phyloP scores from a whole-genome alignment of 306 rosid genomes.

The Potentilla sterilis region DNA sequence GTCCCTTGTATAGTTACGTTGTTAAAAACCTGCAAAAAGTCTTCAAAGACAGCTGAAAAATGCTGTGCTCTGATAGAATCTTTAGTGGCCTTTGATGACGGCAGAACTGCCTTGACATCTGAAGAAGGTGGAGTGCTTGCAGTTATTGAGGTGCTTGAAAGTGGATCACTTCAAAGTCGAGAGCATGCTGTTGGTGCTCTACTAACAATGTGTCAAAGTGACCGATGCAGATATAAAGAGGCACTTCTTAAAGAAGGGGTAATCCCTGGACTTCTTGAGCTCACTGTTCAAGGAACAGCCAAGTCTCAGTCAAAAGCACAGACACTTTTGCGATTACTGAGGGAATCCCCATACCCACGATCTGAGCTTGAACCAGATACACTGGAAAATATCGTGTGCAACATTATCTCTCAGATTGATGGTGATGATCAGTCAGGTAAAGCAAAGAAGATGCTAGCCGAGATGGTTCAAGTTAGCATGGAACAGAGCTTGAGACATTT shows the following conservation, averaged over 20 bases:
- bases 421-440: slow-evolving; percentile 85
- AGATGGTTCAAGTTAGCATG: slow-evolving; percentile 99
- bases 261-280: slow-evolving; percentile 94
- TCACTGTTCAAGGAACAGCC: slow-evolving; percentile 94
- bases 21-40: slow-evolving; percentile 71
- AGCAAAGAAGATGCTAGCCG: slow-evolving; percentile 95
- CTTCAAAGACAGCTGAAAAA: slow-evolving; percentile 87
- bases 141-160: slow-evolving; percentile 91
- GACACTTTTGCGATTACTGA: slow-evolving; percentile 57
- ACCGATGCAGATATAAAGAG: slow-evolving; percentile 80
- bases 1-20: slow-evolving; percentile 57
- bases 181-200: slow-evolving; percentile 87
- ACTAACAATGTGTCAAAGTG: slow-evolving; percentile 80
- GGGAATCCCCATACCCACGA: slow-evolving; percentile 85
- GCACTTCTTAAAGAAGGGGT: slow-evolving; percentile 94
- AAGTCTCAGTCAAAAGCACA: slow-evolving; percentile 83
- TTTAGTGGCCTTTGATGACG: slow-evolving; percentile 62
- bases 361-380: slow-evolving; percentile 85
- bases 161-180: slow-evolving; percentile 76
- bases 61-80: slow-evolving; percentile 88
- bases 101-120: slow-evolving; percentile 67
- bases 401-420: slow-evolving; percentile 87
- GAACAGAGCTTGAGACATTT: slow-evolving; percentile 93
- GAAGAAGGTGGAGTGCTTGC: slow-evolving; percentile 93
- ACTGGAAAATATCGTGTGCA: slow-evolving; percentile 85